Evolutionary conservation across 371 early-diverging fungal genomes (phyloP), one percentile per base, ranked within the genome.

Genomic region (Syncephalastrum monosporum): DNA sequence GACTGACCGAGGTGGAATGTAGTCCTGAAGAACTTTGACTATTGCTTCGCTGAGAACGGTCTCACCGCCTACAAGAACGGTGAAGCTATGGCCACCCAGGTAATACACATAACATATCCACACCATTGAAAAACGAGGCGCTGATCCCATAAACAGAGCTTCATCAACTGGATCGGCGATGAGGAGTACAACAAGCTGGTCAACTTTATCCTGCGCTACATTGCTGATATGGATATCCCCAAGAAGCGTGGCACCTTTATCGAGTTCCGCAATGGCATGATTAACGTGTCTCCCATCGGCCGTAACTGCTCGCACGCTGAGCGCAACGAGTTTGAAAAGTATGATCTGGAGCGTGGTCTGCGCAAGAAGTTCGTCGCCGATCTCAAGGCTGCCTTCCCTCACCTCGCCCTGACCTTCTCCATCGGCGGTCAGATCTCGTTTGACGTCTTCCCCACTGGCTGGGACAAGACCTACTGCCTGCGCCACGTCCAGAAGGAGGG

Each of bases 371-470:
- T 99, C 72, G 96, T 99, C 13, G 79, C 77, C 53, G 92, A 82
- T 6, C 76, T 99, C 29, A 87, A 90, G 76, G 74, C 82, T 41
- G 87, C 93, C 66, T 99, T 99, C 82, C 74, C 91, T 10, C 90
- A 96, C 69, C 86, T 88, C 64, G 86, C 84, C 12, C 75, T 99
- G 67, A 95, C 94, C 47, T 99, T 88, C 83, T 96, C 96, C 14
- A 99, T 99, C 67, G 99, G 99, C 47, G 99, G 99, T 15, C 97
- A 99, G 77, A 99, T 99, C 71, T 99, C 99, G 5, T 98, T 99
- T 68, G 99, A 99, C 75, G 95, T 99, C 17, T 99, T 99, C 86
- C 99, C 99, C 43, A 87, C 85, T 48, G 99, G 99, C 33, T 99
- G 99, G 99, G 99, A 98, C 81, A 98, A 98, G 88, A 99, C 99